Base-by-base conservation (phyloP, 2,329 filamentous ascomycete genomes). In the Pseudocercospora crystallina region DNA sequence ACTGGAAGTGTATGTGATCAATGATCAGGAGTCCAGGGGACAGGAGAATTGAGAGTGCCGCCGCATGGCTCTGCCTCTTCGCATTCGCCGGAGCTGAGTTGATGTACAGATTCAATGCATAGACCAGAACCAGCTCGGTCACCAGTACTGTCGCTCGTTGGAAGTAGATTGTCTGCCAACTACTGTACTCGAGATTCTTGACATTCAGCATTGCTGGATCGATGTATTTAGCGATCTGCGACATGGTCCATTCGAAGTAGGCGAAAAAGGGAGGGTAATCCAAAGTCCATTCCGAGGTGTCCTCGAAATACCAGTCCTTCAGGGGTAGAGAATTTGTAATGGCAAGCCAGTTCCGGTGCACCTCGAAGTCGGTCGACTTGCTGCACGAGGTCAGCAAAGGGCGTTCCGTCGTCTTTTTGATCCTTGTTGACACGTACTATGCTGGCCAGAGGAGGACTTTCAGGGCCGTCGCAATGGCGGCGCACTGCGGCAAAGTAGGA, bases 251-350 rank as follows among this genome's bases (percentile, higher is more conserved):
- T 78, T 99, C 94, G 73, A 97, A 96, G 69, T 88, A 91, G 61
- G 94, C 94, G 68, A 99, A 99, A 74, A 97, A 96, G 7, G 94
- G 94, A 30, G 94, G 94, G 69, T 99, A 99, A 75, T 99, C 94
- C 66, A 99, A 85, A 0, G 94, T 99, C 94, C 94, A 99, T 89
- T 97, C 90, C 52, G 94, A 99, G 2, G 91, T 96, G 74, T 91
- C 82, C 74, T 99, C 94, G 68, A 86, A 91, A 73, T 99, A 99
- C 94, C 94, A 99, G 61, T 95, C 79, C 70, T 87, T 84, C 43
- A 91, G 73, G 2, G 92, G 89, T 14, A 97, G 80, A 55, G 88
- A 95, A 73, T 96, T 80, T 4, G 94, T 97, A 62, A 97, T 90
- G 57, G 94, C 94, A 35, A 99, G 84, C 94, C 94, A 99, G 76